phyloP scores from a whole-genome alignment of 164 flowering plant genomes.

The Umbellularia californica region DNA sequence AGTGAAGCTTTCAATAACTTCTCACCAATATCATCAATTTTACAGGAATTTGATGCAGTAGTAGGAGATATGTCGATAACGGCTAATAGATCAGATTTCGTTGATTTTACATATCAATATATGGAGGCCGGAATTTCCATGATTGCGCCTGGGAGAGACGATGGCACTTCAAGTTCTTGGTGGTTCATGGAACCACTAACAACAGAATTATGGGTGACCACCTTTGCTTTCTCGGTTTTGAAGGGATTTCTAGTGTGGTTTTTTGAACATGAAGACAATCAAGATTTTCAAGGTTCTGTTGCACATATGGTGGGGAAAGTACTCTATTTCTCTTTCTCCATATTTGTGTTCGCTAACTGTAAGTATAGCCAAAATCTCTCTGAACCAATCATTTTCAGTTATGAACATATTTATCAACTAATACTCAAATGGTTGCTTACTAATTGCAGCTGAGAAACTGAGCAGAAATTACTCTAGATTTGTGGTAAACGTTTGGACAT shows the following conservation, averaged over 20 bases:
- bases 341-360: conserved; percentile 12
- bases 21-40: not conserved
- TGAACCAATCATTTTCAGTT: not conserved
- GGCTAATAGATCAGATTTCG: conserved; percentile 5
- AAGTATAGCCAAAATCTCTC: not conserved
- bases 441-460: conserved; percentile 7
- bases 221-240: not conserved
- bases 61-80: conserved; percentile 12
- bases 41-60: conserved; percentile 6
- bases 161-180: not conserved
- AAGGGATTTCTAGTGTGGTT: conserved; percentile 11
- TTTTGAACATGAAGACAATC: conserved; percentile 2
- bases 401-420: not conserved
- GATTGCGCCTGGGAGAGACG: conserved; percentile 3
- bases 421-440: not conserved
- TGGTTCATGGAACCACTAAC: conserved; percentile 12
- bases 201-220: conserved; percentile 9
- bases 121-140: conserved; percentile 5
- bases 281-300: conserved; percentile 6
- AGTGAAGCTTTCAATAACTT: not conserved
- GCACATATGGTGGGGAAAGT: conserved; percentile 2
- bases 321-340: conserved; percentile 2
- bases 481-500: conserved; percentile 20
- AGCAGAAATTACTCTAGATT: conserved; percentile 11
- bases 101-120: conserved; percentile 12